Evolutionary conservation across 2,329 filamentous ascomycete species (phyloP).

Genomic region (Rhynchosporium secalis): DNA sequence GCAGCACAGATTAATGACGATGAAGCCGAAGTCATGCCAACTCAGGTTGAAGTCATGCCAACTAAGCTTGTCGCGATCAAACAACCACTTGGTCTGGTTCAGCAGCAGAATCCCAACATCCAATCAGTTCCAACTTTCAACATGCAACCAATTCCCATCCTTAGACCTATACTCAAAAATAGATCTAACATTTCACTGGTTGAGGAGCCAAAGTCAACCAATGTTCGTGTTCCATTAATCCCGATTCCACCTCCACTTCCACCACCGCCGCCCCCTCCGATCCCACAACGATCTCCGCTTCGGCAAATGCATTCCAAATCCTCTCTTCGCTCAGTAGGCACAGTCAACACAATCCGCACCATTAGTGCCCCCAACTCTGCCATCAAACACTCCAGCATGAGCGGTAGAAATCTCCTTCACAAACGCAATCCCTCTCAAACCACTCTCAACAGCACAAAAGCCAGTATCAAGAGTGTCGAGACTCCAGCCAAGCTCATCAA

Average conservation of each 20-base stretch:
- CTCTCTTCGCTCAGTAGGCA: constrained; percentile 27
- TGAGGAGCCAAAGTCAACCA: constrained; percentile 21
- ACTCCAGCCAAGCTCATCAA: constrained; percentile 36
- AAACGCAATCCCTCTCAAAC: constrained; percentile 31
- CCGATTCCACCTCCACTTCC: constrained; percentile 15
- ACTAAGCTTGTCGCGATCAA: constrained; percentile 23
- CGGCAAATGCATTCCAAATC: constrained; percentile 29
- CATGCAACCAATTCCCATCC: constrained; percentile 21
- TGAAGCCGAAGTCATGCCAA: constrained; percentile 31
- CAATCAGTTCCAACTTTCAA: constrained; percentile 19
- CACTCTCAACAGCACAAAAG: constrained; percentile 31
- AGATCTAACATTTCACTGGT: constrained; percentile 30
- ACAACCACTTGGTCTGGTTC: constrained; percentile 32
- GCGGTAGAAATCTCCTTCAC: constrained; percentile 30
- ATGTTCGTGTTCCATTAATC: neutral
- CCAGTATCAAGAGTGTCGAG: constrained; percentile 31
- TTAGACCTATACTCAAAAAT: constrained; percentile 38
- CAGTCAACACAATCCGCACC: constrained; percentile 19
- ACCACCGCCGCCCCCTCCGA: constrained; percentile 23
- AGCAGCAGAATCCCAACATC: constrained; percentile 27
- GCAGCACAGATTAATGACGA: constrained; percentile 50
- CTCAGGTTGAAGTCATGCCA: constrained; percentile 16
- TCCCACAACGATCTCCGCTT: constrained; percentile 29
- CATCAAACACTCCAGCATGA: constrained; percentile 21
- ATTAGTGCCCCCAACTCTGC: constrained; percentile 23